A percentile compares a stretch with the other conserved stretches of the same genome.
Conservation (phyloP, 2,329 filamentous ascomycete species). For the Chlorencoelia australis region DNA sequence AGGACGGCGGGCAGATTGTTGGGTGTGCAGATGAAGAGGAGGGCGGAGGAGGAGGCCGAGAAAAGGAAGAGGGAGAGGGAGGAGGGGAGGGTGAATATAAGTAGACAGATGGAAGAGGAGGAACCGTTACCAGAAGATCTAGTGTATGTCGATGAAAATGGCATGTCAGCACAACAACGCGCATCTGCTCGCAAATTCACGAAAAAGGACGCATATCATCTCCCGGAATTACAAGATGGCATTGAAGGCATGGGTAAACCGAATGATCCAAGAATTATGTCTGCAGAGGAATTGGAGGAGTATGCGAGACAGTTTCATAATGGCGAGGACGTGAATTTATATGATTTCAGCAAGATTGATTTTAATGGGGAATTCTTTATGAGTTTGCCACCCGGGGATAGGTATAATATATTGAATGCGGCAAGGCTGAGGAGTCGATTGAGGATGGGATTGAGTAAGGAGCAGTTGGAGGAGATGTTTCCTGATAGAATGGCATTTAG, state of each 20-base stretch:
- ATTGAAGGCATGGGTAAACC: slow-evolving; percentile 80
- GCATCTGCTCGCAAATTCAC: slow-evolving; percentile 66
- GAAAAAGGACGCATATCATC: slow-evolving; percentile 90
- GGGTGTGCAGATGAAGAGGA: slow-evolving; percentile 86
- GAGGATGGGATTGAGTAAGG: slow-evolving; percentile 92
- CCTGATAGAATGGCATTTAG: slow-evolving; percentile 96
- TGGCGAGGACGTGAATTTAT: slow-evolving; percentile 83
- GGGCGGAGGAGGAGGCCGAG: slow-evolving; percentile 74
- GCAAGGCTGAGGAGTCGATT: slow-evolving; percentile 78
- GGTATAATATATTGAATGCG: slow-evolving; percentile 96
- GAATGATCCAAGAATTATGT: slow-evolving; percentile 95
- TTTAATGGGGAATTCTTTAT: slow-evolving; percentile 94
- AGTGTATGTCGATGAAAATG: slow-evolving; percentile 84
- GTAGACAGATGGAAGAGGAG: slow-evolving; percentile 52
- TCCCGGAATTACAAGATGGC: slow-evolving; percentile 71
- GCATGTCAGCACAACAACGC: slow-evolving; percentile 70
- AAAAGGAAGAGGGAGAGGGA: slow-evolving; percentile 41
- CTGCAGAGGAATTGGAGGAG: slow-evolving; percentile 81
- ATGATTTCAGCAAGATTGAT: slow-evolving; percentile 98
- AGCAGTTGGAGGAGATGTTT: slow-evolving; percentile 94
- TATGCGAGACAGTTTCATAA: slow-evolving; percentile 88
- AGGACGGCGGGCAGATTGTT: slow-evolving; percentile 85
- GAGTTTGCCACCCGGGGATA: slow-evolving; percentile 77
- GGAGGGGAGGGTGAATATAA: slow-evolving; percentile 27
- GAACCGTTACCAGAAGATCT: slow-evolving; percentile 59